Evolutionary conservation across 164 flowering plant genomes (phyloP), one percentile per base, ranked within the genome.

Genomic region (Vitis rupestris): DNA sequence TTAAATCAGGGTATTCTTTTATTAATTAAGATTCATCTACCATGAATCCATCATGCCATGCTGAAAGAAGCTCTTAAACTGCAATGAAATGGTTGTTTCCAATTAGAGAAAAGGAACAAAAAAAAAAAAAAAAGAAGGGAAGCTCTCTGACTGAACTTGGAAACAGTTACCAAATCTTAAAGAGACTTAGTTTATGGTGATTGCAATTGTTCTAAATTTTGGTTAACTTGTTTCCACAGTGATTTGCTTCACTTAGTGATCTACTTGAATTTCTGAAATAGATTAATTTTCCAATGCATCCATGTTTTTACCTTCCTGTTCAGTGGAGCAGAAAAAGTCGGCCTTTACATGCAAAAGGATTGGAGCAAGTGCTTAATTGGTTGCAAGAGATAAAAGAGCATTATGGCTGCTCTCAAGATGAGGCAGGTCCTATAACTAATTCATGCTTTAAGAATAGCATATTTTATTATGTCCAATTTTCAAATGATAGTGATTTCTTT

Each of bases 301-400:
- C 59, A 16, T 57, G 11, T 12, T 63, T 60, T 54, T 73, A 50
- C 12, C 16, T 27, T 77, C 58, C 51, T 59, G 23, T 79, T 71
- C 81, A 93, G 98, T 90, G 98, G 98, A 90, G 83, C 82, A 84
- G 80, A 71, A 90, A 88, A 81, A 87, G 93, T 72, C 82, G 93
- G 67, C 75, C 85, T 72, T 80, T 93, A 72, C 97, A 89, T 86
- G 89, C 88, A 30, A 79, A 81, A 74, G 97, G 90, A 71, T 76
- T 88, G 78, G 87, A 82, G 68, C 79, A 74, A 76, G 90, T 93
- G 19, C 80, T 76, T 31, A 86, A 84, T 71, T 90, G 98, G 98
- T 75, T 93, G 84, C 78, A 72, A 67, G 86, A 78, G 69, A 69
- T 86, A 30, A 76, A 83, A 72, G 70, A 47, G 16, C 77, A 71